phyloP scores from a whole-genome alignment of 176 grass and related monocot genomes.

The Oryza rufipogon region DNA sequence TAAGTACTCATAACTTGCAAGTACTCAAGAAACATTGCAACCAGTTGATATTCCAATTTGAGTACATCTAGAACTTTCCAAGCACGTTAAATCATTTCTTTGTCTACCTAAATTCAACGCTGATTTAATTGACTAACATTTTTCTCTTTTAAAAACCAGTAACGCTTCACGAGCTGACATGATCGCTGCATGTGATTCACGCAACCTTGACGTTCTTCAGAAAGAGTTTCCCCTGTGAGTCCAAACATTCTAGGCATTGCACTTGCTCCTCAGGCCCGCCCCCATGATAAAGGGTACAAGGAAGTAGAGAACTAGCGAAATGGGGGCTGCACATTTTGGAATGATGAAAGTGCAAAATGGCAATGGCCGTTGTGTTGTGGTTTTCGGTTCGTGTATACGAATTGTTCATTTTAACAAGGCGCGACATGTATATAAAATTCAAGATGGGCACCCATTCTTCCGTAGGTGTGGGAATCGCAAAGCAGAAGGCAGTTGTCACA shows the following conservation, averaged over 20 bases:
- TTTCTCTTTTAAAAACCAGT: slow-evolving; percentile 45
- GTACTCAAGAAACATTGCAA: background rate
- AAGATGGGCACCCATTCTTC: slow-evolving; percentile 23
- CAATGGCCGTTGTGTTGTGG: background rate
- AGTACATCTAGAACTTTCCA: background rate
- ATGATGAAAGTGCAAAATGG: background rate
- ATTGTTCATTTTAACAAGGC: background rate
- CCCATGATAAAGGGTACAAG: background rate
- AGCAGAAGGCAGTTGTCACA: slow-evolving; percentile 2
- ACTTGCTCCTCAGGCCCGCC: background rate
- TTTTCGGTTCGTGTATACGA: slow-evolving; percentile 11
- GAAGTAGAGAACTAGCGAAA: slow-evolving; percentile 5
- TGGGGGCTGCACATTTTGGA: background rate
- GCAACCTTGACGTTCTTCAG: slow-evolving; percentile 91
- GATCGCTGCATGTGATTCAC: slow-evolving; percentile 87
- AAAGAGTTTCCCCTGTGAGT: slow-evolving; percentile 92
- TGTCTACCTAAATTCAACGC: background rate
- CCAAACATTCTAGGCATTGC: background rate
- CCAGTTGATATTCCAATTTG: background rate
- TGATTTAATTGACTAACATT: slow-evolving; percentile 40
- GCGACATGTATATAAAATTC: slow-evolving; percentile 34
- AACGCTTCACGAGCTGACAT: slow-evolving; percentile 82
- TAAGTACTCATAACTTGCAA: background rate
- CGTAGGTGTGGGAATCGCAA: slow-evolving; percentile 37
- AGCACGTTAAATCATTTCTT: background rate